phyloP scores from a whole-genome alignment of 148 eudicot genomes.

The Cornus kousa region DNA sequence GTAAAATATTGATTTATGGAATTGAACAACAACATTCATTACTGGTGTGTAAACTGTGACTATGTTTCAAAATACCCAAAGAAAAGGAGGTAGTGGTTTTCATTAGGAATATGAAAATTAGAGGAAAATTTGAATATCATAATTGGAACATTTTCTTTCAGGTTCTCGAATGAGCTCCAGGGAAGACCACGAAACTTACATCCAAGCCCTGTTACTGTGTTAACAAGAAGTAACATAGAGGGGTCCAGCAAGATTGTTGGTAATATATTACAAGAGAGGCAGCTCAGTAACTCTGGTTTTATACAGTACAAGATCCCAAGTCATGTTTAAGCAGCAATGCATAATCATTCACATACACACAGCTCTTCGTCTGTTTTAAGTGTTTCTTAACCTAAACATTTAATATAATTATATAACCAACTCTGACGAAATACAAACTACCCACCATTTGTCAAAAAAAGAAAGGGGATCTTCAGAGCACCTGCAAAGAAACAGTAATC shows the following conservation, averaged over 20 bases:
- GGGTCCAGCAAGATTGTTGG: not conserved
- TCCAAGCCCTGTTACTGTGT: not conserved
- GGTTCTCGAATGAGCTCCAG: no score
- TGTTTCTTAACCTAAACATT: not conserved
- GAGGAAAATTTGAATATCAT: no score
- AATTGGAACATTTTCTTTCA: no score
- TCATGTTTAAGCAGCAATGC: not conserved
- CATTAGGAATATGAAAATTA: not conserved
- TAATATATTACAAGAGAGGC: not conserved
- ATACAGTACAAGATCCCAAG: not conserved
- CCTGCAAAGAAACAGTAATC: conserved; percentile 29
- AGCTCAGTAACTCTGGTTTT: not conserved
- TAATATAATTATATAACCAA: not conserved
- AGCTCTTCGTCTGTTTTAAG: not conserved
- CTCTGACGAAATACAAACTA: not conserved
- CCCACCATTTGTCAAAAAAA: conserved; percentile 55
- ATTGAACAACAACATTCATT: not conserved
- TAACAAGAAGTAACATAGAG: not conserved
- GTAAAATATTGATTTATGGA: not conserved
- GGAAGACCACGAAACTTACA: no score
- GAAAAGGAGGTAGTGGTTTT: not conserved
- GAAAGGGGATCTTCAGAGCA: conserved; percentile 46
- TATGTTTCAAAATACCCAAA: not conserved
- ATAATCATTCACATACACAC: not conserved
- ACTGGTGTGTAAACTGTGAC: not conserved